These are phyloP conservation scores for Blepharisma stoltei DNA, from an alignment of 73 alveolate genomes.

Conservation along the genomic window DNA sequence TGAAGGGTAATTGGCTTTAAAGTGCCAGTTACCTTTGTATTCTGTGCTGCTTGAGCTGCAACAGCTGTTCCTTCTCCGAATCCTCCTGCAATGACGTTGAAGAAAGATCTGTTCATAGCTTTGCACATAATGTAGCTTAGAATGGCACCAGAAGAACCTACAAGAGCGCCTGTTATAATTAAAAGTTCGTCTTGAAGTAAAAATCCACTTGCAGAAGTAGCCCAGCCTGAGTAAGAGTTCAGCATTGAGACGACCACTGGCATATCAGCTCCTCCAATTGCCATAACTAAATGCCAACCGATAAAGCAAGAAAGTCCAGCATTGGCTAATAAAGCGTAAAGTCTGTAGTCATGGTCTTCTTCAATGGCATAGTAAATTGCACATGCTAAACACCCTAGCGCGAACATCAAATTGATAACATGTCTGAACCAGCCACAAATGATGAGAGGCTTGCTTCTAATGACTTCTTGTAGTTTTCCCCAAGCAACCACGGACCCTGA, in stretches of 20 bases:
- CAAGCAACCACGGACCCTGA: slow-evolving; percentile 69
- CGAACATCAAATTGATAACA: background rate
- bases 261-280: slow-evolving; percentile 92
- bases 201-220: slow-evolving; percentile 75
- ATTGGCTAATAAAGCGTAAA: background rate
- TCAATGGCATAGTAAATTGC: slow-evolving; percentile 7
- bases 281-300: slow-evolving; percentile 45
- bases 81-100: slow-evolving; percentile 59
- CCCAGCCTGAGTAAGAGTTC: slow-evolving; percentile 77
- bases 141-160: slow-evolving; percentile 80
- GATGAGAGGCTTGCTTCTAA: slow-evolving; percentile 22
- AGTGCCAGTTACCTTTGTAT: slow-evolving; percentile 32
- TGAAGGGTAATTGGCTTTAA: slow-evolving; percentile 45
- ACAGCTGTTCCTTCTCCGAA: slow-evolving; percentile 40
- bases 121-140: slow-evolving; percentile 79
- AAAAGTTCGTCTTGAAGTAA: slow-evolving; percentile 58
- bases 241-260: slow-evolving; percentile 83
- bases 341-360: background rate
- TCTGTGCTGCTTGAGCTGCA: background rate
- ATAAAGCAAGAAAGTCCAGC: slow-evolving; percentile 7
- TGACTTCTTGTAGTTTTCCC: slow-evolving; percentile 51
- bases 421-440: slow-evolving; percentile 30
- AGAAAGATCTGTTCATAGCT: slow-evolving; percentile 74
- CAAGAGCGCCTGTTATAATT: slow-evolving; percentile 72
- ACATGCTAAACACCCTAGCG: background rate